Evolutionary conservation across 2,329 filamentous ascomycete species (phyloP).

Genomic region (Penicillium hordei): DNA sequence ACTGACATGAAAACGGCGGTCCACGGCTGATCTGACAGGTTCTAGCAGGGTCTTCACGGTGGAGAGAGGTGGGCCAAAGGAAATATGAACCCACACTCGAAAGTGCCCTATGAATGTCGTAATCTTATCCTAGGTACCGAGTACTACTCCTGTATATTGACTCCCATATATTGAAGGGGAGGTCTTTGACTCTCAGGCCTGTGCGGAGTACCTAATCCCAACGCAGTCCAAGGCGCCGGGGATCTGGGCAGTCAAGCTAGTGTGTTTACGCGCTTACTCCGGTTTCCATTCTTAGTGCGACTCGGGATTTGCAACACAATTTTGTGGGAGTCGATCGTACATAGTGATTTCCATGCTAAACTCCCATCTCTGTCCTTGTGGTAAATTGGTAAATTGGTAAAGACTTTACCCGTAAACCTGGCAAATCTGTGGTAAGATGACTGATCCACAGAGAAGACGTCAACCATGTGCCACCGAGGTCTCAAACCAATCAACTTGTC

Average conservation of each 20-base stretch:
- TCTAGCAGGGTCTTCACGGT: neutral
- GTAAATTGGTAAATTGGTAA: neutral
- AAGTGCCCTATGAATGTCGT: neutral
- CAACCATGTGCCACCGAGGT: neutral
- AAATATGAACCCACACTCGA: slow-evolving; percentile 1
- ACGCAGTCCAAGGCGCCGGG: slow-evolving; percentile 3
- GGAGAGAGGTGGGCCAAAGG: slow-evolving; percentile 1
- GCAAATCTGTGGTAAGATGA: neutral
- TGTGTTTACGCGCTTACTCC: neutral
- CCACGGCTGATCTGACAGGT: neutral
- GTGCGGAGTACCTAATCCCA: neutral
- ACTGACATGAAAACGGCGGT: slow-evolving; percentile 9
- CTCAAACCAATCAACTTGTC: neutral
- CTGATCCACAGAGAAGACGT: neutral
- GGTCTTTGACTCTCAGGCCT: neutral
- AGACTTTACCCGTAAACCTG: neutral
- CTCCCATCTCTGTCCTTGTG: neutral
- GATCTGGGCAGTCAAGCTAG: slow-evolving; percentile 1
- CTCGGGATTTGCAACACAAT: slow-evolving; percentile 2
- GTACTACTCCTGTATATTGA: neutral
- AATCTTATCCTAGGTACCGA: neutral
- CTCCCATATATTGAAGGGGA: neutral
- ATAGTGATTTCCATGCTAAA: neutral
- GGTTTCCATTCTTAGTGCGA: neutral
- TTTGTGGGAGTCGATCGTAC: neutral